Evolutionary conservation across 176 grass and related monocot genomes (phyloP), one percentile per base, ranked within the genome.

Genomic region (Bonia amplexicaulis): DNA sequence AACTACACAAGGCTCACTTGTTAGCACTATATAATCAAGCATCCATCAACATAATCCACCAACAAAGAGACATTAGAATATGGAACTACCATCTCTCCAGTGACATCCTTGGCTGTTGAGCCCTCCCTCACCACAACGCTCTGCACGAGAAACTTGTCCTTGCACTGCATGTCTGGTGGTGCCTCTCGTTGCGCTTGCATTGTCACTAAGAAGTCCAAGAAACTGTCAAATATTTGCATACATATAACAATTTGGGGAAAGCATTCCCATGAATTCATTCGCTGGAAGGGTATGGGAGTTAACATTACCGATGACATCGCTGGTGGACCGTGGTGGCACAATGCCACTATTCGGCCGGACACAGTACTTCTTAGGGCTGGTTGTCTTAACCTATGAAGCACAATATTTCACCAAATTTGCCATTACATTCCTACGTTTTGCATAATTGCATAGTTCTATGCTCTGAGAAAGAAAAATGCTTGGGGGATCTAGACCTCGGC

Each of bases 141-240:
- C 81, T 98, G 93, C 73, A 98, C 76, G 9, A 98, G 95, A 87
- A 95, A 95, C 79, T 95, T 98, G 86, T 98, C 95, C 76, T 95
- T 98, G 85, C 93, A 93, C 79, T 95, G 95, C 90, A 98, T 87
- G 64, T 92, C 91, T 0, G 55, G 66, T 1, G 93, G 95, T 15
- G 77, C 89, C 87, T 93, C 93, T 12, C 74, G 85, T 65, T 92
- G 95, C 7, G 89, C 91, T 78, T 98, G 95, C 95, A 98, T 98
- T 73, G 91, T 80, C 84, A 98, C 95, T 98, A 83, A 48, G 62
- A 83, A 87, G 78, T 22, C 26, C 7, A 27, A 78, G 64, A 66
- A 25, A 12, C 26, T 19, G 15, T 82, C 66, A 82, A 20, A 47
- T 58, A 15, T 83, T 74, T 37, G 12, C 7, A 1, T 10, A 63